Evolutionary conservation across 148 eudicot genomes (phyloP), one percentile per base, ranked within the genome.

Genomic region (Camellia granthamiana): DNA sequence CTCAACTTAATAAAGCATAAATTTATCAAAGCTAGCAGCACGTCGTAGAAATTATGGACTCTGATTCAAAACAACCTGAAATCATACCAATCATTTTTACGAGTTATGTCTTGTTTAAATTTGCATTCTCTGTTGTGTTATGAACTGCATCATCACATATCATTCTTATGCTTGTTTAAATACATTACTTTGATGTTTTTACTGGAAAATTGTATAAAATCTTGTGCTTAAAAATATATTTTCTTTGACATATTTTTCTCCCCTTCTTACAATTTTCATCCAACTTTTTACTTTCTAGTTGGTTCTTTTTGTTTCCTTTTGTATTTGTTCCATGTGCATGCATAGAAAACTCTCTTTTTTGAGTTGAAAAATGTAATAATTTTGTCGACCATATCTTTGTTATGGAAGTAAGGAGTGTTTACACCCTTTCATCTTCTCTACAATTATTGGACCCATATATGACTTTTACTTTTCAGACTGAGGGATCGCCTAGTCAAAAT

Each of bases 401-500:
- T 42, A 23, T 9, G 58, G 69, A n/a, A 46, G 23, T 69, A 21
- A 44, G 18, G 55, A 49, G 30, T 46, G 18, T 63, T 38, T 49
- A 2, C 44, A 19, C 10, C 38, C 52, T 30, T 44, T 49, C 7
- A 66, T 55, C 54, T 69, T 16, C 18, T 21, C 30, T 46, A 49
- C 55, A 47, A 16, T 13, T 61, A 16, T 16, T 58, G 30, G 16
- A 61, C 16, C 68, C 38, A 10, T 23, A 16, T 67, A 19, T 70
- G 21, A 74, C 69, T 44, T 47, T 54, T 66, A 30, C 69, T 52
- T 30, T 79, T 75, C 92, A 93, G 99, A 86, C 83, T 95, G 75
- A 91, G 99, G 86, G 99, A 95, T 80, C 97, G 97, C n/a, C 86
- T 93, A 72, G 97, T 95, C 82, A 95, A 95, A 85, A 93, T 95